Percentiles rank a stretch among this genome's conserved stretches.
phyloP scores from a whole-genome alignment of 495 filamentous ascomycete species.

The Daldinia loculata region DNA sequence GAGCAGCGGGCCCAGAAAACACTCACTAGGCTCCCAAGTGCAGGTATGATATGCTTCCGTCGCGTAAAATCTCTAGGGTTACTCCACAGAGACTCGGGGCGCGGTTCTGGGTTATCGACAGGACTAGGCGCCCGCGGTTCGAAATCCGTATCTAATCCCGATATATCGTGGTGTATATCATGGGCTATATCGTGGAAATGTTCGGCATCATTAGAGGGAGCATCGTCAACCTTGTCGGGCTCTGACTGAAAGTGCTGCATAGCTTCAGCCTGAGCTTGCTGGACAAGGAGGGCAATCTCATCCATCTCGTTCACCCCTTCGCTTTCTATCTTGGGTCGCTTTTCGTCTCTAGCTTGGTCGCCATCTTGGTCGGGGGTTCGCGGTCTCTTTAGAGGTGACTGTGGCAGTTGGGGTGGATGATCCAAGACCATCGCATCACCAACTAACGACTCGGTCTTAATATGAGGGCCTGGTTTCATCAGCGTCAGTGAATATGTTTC shows the following conservation, averaged over 20 bases:
- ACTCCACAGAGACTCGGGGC: constrained; percentile 44
- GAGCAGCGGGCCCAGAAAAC: neutral
- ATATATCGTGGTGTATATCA: constrained; percentile 14
- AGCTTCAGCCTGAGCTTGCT: constrained; percentile 42
- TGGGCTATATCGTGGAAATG: neutral
- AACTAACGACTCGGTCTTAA: constrained; percentile 36
- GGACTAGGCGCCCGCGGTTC: constrained; percentile 27
- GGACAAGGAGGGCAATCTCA: constrained; percentile 44
- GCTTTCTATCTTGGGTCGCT: constrained; percentile 49
- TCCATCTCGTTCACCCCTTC: constrained; percentile 34
- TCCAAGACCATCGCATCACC: constrained; percentile 42
- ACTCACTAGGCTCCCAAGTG: constrained; percentile 52
- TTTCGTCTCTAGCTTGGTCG: constrained; percentile 40
- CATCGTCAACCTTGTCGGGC: constrained; percentile 6
- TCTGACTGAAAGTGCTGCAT: constrained; percentile 45
- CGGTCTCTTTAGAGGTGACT: constrained; percentile 47
- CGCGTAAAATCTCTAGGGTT: constrained; percentile 46
- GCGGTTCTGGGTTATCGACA: constrained; percentile 30
- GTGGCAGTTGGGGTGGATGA: constrained; percentile 27
- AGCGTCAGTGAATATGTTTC: constrained; percentile 15
- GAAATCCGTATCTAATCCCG: constrained; percentile 14
- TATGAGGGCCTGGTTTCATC: constrained; percentile 33
- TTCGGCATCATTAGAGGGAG: constrained; percentile 17
- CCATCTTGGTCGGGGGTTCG: constrained; percentile 44
- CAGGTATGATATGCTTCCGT: constrained; percentile 51